Evolutionary conservation across 1,139 yeast species (phyloP).

Genomic region (Lodderomyces beijingensis): DNA sequence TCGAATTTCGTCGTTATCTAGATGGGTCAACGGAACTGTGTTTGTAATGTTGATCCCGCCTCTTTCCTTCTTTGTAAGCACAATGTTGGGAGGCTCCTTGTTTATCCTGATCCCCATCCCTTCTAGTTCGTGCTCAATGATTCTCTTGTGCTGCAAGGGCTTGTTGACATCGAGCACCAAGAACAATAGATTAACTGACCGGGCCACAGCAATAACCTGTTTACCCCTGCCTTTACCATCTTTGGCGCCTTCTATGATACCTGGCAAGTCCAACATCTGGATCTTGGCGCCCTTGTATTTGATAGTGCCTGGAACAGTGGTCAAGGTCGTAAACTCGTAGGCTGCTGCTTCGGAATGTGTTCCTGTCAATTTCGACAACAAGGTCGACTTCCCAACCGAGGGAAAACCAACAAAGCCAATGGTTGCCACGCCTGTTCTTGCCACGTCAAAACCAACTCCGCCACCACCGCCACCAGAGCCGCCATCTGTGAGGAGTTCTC

Average conservation of each 20-base stretch:
- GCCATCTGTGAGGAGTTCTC: conserved; percentile 83
- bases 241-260: conserved; percentile 98
- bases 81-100: conserved; percentile 86
- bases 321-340: conserved; percentile 93
- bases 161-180: conserved; percentile 94
- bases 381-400: conserved; percentile 93
- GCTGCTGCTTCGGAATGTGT: conserved; percentile 97
- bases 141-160: conserved; percentile 88
- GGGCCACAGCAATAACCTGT: conserved; percentile 97
- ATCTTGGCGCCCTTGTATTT: conserved; percentile 95
- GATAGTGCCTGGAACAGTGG: conserved; percentile 96
- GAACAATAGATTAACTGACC: conserved; percentile 89
- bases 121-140: conserved; percentile 91
- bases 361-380: conserved; percentile 84
- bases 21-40: conserved; percentile 86
- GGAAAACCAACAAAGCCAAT: conserved; percentile 98
- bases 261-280: conserved; percentile 97
- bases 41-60: conserved; percentile 94
- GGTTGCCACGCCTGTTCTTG: conserved; percentile 95
- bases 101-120: conserved; percentile 96
- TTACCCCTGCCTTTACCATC: conserved; percentile 99
- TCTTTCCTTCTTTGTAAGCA: conserved; percentile 85
- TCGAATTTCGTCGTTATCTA: conserved; percentile 87
- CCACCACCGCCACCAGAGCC: conserved; percentile 83
- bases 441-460: conserved; percentile 92